Percentiles rank a stretch among this genome's conserved stretches.
Conservation (phyloP, 495 filamentous ascomycete species). For the Cladorrhinum samala region DNA sequence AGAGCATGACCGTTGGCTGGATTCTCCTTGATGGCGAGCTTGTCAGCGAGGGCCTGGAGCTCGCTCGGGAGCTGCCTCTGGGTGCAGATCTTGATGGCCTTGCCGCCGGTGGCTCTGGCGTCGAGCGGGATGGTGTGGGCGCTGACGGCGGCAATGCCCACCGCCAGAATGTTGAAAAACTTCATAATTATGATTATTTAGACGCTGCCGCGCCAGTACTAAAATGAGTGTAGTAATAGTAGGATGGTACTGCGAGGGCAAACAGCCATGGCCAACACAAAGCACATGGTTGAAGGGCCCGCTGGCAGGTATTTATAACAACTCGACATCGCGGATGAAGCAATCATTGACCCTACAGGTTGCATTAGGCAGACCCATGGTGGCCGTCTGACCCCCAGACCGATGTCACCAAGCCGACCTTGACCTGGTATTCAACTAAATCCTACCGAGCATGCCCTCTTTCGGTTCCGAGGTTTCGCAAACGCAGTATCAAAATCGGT, state of each 20-base stretch:
- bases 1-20: not conserved
- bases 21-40: slow-evolving; percentile 1
- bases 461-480: too few species aligned
- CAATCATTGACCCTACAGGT: too few species aligned
- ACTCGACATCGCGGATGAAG: too few species aligned
- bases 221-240: not conserved
- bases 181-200: not conserved
- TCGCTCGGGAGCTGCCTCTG: not conserved
- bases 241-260: not conserved
- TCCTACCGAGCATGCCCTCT: too few species aligned
- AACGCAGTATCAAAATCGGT: too few species aligned
- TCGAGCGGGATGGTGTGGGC: slow-evolving; percentile 1
- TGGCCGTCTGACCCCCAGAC: too few species aligned
- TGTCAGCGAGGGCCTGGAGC: not conserved
- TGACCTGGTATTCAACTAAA: too few species aligned
- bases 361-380: too few species aligned
- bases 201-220: not conserved
- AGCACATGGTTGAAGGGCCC: too few species aligned
- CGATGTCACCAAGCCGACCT: too few species aligned
- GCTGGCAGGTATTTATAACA: too few species aligned
- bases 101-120: not conserved
- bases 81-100: slow-evolving; percentile 1
- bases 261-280: not conserved
- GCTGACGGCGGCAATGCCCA: not conserved
- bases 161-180: not conserved